Evolutionary conservation across 371 early-diverging fungal genomes (phyloP).

Genomic region (Coemansia linderi): DNA sequence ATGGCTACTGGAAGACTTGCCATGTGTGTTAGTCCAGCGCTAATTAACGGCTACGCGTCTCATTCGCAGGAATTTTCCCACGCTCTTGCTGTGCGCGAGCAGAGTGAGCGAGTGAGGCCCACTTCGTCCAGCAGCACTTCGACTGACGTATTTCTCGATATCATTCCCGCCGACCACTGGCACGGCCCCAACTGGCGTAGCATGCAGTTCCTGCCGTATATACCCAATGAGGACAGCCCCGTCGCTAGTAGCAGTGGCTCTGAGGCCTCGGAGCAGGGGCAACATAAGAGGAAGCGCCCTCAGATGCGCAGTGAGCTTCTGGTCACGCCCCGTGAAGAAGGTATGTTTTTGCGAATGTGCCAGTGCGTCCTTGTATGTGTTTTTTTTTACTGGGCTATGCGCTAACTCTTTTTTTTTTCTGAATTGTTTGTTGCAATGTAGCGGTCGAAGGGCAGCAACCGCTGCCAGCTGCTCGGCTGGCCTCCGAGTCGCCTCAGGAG

Average conservation of each 20-base stretch:
- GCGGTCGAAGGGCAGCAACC: neutral
- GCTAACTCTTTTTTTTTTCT: neutral
- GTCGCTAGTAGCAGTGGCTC: neutral
- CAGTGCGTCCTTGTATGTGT: neutral
- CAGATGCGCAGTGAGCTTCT: neutral
- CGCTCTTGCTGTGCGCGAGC: neutral
- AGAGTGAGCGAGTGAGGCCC: neutral
- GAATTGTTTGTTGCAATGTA: neutral
- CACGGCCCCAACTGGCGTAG: neutral
- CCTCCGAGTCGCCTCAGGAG: neutral
- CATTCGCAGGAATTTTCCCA: neutral
- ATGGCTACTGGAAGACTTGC: neutral
- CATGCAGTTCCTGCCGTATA: neutral
- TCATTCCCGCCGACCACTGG: neutral
- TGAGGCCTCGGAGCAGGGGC: neutral
- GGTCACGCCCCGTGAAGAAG: neutral
- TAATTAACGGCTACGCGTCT: neutral
- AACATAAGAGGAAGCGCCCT: neutral
- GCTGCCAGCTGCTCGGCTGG: neutral
- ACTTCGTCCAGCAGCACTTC: neutral
- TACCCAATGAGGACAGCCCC: neutral
- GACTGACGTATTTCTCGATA: constrained; percentile 3
- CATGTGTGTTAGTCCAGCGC: neutral
- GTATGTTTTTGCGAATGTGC: neutral
- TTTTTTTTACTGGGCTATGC: neutral